Evolutionary conservation across 495 filamentous ascomycete species (phyloP).

Genomic region (Aspergillus egyptiacus): DNA sequence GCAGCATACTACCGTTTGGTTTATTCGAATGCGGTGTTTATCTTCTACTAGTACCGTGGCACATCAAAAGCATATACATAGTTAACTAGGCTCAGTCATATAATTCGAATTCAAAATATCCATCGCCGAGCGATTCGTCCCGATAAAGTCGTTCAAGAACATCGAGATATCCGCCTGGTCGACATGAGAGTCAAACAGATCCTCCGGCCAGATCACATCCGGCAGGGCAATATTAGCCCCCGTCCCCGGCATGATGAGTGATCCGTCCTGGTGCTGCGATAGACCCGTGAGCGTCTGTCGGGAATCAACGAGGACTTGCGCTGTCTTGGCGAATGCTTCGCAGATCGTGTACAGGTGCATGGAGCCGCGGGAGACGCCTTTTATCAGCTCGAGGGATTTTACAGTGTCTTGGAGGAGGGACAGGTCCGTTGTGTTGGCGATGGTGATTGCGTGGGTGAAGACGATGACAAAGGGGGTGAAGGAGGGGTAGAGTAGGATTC

Average conservation of each 20-base stretch:
- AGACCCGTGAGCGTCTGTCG: conserved; percentile 21
- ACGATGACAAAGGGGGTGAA: conserved; percentile 25
- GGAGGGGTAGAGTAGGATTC: conserved; percentile 24
- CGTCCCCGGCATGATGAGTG: conserved; percentile 10
- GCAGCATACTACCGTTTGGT: no score
- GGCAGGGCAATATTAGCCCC: conserved; percentile 22
- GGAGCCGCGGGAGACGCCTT: conserved; percentile 20
- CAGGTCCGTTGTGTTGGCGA: conserved; percentile 13
- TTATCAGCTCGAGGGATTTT: conserved; percentile 20
- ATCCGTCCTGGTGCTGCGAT: conserved; percentile 22
- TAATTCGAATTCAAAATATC: conserved; percentile 21
- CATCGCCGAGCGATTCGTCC: conserved; percentile 21
- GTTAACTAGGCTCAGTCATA: conserved; percentile 10
- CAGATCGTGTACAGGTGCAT: conserved; percentile 22
- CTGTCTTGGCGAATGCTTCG: conserved; percentile 21
- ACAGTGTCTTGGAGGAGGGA: conserved; percentile 22
- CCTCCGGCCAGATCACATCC: conserved; percentile 21
- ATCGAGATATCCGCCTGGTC: conserved; percentile 21
- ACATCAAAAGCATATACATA: no score
- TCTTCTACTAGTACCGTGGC: no score
- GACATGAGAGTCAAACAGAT: conserved; percentile 16
- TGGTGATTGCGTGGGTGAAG: conserved; percentile 27
- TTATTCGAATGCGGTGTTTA: no score
- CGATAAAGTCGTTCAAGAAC: conserved; percentile 26
- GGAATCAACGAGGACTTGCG: conserved; percentile 20